phyloP scores from a whole-genome alignment of 768 basidiomycete genomes.

The Udeniomyces megalosporus region DNA sequence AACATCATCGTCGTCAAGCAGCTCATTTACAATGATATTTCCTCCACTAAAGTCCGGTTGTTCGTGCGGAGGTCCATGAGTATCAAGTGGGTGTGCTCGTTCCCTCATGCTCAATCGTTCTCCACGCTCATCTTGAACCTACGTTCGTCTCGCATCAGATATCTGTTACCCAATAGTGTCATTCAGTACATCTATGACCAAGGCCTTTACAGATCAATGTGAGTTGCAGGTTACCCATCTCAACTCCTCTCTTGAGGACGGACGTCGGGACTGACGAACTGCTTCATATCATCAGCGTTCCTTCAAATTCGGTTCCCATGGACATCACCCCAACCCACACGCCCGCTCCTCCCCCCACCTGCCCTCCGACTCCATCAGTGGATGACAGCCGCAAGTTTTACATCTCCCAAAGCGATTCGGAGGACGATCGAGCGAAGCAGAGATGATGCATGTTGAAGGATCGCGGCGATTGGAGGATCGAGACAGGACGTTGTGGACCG shows the following conservation, averaged over 20 bases:
- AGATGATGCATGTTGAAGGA: no score
- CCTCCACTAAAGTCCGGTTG: slow-evolving; percentile 65
- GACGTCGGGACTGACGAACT: neutral
- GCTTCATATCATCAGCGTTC: neutral
- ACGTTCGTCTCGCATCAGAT: slow-evolving; percentile 64
- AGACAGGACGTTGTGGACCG: no score
- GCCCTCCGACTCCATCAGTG: neutral
- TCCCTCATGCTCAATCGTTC: neutral
- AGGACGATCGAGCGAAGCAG: no score
- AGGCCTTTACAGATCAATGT: slow-evolving; percentile 32
- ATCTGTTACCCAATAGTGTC: slow-evolving; percentile 76
- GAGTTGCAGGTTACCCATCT: neutral
- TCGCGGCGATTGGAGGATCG: no score
- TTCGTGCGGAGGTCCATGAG: slow-evolving; percentile 36
- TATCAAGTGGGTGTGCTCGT: slow-evolving; percentile 29
- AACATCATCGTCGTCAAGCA: slow-evolving; percentile 87
- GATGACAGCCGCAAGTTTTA: neutral
- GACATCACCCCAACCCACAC: slow-evolving; percentile 6
- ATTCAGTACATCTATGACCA: slow-evolving; percentile 87
- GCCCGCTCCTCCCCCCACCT: neutral
- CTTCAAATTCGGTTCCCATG: neutral
- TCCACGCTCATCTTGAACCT: slow-evolving; percentile 38
- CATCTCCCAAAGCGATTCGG: neutral
- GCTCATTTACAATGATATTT: slow-evolving; percentile 92
- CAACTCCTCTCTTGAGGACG: neutral